Base-by-base conservation (phyloP, 257 asterid genomes). In the Cinchona pubescens region DNA sequence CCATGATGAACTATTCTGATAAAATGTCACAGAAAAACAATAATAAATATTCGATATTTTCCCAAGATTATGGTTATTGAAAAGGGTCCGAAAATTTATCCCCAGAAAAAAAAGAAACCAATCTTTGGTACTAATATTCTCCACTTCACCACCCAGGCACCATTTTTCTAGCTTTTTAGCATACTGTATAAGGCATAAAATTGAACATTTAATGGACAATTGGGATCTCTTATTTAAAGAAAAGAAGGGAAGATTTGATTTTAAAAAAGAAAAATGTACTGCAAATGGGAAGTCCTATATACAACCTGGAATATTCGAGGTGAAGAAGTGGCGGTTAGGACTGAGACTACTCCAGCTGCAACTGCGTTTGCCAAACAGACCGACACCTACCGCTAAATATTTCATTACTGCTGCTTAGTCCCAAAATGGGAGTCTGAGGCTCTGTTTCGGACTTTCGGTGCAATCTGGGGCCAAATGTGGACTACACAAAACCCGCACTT, bases 291-390 rank as follows among this genome's bases (percentile, higher is more conserved):
- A 23, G 3, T 10, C 27, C 8, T 19, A 19, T 34, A 21, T 71
- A 42, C 40, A 55, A 76, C 75, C 67, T 68, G 69, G 75, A 56
- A 27, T 61, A 38, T 40, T 12, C 14, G 46, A 18, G 12, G 45
- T 32, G 69, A 55, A 56, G 14, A 38, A 0, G 51, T 23, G 49
- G 29, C 58, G 25, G 67, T 37, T 45, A 1, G 12, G 34, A 16
- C 56, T 37, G 3, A 25, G 43, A 62, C 45, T 62, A 15, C 38
- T 13, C 43, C 67, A 16, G 49, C 58, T 14, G 30, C 67, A 27
- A 7, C 68, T 27, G 73, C 14, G 45, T 25, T 51, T 51, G 25
- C 62, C 29, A 40, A 21, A 30, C 7, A 56, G 53, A 43, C 34
- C 35, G n/a, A n/a, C n/a, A n/a, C n/a, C n/a, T n/a, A n/a, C n/a